Evolutionary conservation across 2,329 filamentous ascomycete genomes (phyloP), one percentile per base, ranked within the genome.

Genomic region (Beauveria brongniartii): DNA sequence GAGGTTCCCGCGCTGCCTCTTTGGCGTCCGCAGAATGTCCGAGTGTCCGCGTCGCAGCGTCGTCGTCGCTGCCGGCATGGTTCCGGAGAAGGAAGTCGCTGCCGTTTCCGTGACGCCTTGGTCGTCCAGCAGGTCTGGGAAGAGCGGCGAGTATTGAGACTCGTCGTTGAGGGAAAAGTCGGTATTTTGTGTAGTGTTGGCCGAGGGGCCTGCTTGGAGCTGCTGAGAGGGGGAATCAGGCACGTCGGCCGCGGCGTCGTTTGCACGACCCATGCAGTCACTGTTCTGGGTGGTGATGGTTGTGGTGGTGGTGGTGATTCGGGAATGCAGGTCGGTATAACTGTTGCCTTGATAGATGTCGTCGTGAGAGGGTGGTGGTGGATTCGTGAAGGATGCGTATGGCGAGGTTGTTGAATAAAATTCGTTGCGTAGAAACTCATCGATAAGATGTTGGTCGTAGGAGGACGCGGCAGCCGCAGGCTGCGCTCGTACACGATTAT

Each of bases 331-430:
- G 50, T 26, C 30, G 2, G 10, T 20, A 20, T 50, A 24, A 41
- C 47, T 50, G 43, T 64, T 55, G 59, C 59, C 58, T 40, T 56
- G 40, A 44, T 40, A 58, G 48, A 59, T 47, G 63, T 50, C 52
- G 63, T 61, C 43, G 24, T 37, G 20, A 3, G 20, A 30, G 8
- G 44, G 64, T n/a, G 40, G 46, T 14, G 9, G 24, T 50, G 62
- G 59, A 20, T 61, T 51, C 22, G 63, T 65, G 62, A 74, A 70
- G 44, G 68, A 64, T 5, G 72, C 71, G 55, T 74, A 75, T 16
- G 64, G 68, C 22, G 74, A 73, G 2, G 14, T 16, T 37, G 34
- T 16, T 16, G 73, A 75, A 10, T 72, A 74, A 58, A 73, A 73
- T 16, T 72, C 67, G 55, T 62, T 62, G 44, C 69, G 67, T 46